These are phyloP conservation scores for Forsythia suspensa DNA, from an alignment of 257 asterid genomes.

Conservation along the genomic window DNA sequence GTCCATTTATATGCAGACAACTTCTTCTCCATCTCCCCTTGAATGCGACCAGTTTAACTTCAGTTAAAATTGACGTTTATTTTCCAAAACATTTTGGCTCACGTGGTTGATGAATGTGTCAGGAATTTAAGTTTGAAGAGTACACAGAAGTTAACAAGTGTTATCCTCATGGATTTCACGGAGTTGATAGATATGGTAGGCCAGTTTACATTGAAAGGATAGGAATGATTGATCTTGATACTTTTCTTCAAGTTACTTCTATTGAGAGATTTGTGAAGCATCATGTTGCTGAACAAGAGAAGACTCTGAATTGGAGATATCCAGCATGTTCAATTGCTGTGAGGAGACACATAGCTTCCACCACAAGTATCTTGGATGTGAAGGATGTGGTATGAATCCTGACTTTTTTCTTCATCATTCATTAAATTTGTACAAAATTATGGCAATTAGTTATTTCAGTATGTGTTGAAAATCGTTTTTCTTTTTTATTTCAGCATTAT, in stretches of 20 bases:
- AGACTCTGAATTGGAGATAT: constrained; percentile 60
- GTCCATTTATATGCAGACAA: not conserved
- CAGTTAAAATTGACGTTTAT: not conserved
- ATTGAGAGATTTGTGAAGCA: constrained; percentile 64
- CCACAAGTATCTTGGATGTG: constrained; percentile 75
- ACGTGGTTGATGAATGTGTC: constrained; percentile 18
- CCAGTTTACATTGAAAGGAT: constrained; percentile 77
- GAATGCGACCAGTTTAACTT: not conserved
- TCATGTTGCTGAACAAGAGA: constrained; percentile 71
- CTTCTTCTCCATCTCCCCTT: not conserved
- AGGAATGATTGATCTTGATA: constrained; percentile 55
- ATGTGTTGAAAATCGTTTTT: not conserved
- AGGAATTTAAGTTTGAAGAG: constrained; percentile 70
- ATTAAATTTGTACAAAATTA: not conserved
- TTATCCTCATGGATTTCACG: constrained; percentile 86
- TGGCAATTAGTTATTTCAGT: not conserved
- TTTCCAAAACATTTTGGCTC: not conserved
- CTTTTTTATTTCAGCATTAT: not conserved
- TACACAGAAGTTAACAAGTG: constrained; percentile 47
- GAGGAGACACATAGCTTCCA: constrained; percentile 71
- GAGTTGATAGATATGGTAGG: constrained; percentile 71
- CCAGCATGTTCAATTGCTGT: constrained; percentile 78
- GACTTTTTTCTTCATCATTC: not conserved
- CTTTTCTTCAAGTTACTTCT: constrained; percentile 51
- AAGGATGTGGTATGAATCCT: constrained; percentile 57